A percentile compares a stretch with the other conserved stretches of the same genome.
phyloP scores from a whole-genome alignment of 202 grass and related monocot genomes.

The Carex arenaria region DNA sequence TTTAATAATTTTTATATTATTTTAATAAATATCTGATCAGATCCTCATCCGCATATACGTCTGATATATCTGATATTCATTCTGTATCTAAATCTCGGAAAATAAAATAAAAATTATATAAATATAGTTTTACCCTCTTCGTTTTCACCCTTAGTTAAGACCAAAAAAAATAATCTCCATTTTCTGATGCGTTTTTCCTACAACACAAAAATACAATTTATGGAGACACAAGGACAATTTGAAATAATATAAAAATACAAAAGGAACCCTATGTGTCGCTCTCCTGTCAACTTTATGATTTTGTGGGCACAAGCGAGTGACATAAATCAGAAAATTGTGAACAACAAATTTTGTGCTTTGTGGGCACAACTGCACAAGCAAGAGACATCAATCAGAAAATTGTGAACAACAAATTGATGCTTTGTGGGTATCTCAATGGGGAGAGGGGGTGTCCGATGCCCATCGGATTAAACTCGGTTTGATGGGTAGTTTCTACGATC shows the following conservation, averaged over 20 bases:
- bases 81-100: no score
- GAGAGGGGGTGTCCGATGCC: no score
- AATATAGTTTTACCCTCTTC: no score
- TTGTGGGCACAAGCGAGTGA: slow-evolving; percentile 5
- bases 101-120: no score
- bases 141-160: no score
- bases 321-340: slow-evolving; percentile 20
- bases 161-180: not conserved
- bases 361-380: no score
- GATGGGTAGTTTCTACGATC: no score
- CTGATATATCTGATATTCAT: no score
- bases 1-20: no score
- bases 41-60: no score
- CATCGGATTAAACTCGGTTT: no score
- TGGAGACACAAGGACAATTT: not conserved
- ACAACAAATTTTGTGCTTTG: not conserved
- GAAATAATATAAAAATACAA: not conserved
- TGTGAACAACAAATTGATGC: not conserved
- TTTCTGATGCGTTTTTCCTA: not conserved
- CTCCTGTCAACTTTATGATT: not conserved
- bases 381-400: slow-evolving; percentile 11
- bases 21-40: no score
- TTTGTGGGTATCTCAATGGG: not conserved
- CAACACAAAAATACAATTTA: not conserved
- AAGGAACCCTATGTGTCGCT: not conserved